Evolutionary conservation across 441 rosid species (phyloP), one percentile per base, ranked within the genome.

Genomic region (Flueggea neowawraea): DNA sequence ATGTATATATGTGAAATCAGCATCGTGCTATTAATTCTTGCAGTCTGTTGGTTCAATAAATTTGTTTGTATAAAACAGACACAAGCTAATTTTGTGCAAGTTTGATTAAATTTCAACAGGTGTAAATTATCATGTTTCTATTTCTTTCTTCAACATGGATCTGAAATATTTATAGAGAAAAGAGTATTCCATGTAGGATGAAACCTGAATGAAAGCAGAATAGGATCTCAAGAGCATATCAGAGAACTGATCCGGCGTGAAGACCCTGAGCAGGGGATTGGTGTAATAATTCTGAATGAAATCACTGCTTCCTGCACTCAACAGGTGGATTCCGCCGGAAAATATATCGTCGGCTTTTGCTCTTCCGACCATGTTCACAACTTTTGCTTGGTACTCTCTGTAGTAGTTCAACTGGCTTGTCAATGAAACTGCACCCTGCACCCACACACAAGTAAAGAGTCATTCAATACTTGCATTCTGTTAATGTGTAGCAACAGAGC

Each of bases 141-240:
- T 36, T 8, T 8, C 10, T 47, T 47, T 47, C 14, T 47, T 47
- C n/a, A 11, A 11, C 50, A 3, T 47, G 28, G 28, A 22, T 2
- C 28, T 22, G 28, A 11, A 10, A 47, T 10, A 10, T 47, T 12
- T 47, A 12, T 47, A 10, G 50, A 47, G 50, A 12, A n/a, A 47
- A 47, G 50, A 47, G 14, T 12, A 14, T 8, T 36, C 41, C 9
- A 1, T 16, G 12, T 12, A 9, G 32, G 43, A 43, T 36, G 41
- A 50, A 74, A 89, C 98, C 96, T 89, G 93, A 78, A 91, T 83
- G 78, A 95, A 91, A 55, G 74, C 58, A 45, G 95, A 71, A 83
- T 86, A 89, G 73, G 86, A 88, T 66, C 72, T 67, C 62, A 89
- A 54, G 73, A 95, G 99, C 70, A 67, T 62, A 62, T 84, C 85